These are phyloP conservation scores for Lentinula aciculospora DNA, from an alignment of 768 basidiomycete species.

Conservation along the genomic window DNA sequence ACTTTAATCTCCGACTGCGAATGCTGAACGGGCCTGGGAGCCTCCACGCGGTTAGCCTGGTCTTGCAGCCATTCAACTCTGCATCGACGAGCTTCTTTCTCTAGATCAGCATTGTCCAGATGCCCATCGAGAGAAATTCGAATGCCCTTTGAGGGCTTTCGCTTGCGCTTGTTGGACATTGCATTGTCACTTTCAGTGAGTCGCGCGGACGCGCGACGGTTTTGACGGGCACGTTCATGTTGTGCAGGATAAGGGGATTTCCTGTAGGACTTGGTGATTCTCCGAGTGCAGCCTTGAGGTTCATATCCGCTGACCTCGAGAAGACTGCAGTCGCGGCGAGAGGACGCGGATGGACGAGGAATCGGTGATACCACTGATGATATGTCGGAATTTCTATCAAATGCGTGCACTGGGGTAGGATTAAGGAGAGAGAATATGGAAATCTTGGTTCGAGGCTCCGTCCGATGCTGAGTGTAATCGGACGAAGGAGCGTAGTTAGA, in stretches of 20 bases:
- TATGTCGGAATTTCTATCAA: neutral
- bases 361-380: neutral
- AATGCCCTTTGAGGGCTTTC: neutral
- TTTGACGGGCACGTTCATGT: neutral
- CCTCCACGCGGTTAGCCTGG: neutral
- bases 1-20: neutral
- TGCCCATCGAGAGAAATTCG: neutral
- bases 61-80: neutral
- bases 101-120: neutral
- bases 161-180: too few species aligned
- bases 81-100: neutral
- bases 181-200: neutral
- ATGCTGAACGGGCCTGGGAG: neutral
- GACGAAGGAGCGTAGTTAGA: neutral
- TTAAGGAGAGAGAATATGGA: neutral
- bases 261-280: neutral
- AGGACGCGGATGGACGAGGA: neutral
- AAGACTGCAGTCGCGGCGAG: neutral
- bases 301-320: neutral
- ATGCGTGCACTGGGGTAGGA: neutral
- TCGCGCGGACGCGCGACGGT: neutral
- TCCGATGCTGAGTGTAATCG: neutral
- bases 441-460: neutral
- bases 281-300: neutral
- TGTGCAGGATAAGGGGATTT: neutral